These are phyloP conservation scores for Bocquillonia castaneifolia DNA, from an alignment of 441 rosid species.

Conservation along the genomic window DNA sequence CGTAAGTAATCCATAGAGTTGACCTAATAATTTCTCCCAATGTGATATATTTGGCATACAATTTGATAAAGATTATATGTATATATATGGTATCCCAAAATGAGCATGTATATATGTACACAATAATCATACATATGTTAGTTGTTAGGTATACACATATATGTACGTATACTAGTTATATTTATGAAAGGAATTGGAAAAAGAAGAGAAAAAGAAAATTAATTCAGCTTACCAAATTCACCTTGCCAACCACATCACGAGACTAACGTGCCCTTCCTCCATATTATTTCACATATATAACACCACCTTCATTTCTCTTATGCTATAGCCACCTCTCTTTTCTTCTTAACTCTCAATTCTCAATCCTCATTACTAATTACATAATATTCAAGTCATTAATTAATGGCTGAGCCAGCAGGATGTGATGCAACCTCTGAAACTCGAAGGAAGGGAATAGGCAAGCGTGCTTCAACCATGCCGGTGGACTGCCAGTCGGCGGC, in stretches of 20 bases:
- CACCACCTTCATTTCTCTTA: slow-evolving; percentile 32
- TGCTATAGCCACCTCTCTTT: background rate
- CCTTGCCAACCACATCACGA: slow-evolving; percentile 71
- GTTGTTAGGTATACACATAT: too few relatives aligned
- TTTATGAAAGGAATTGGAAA: background rate
- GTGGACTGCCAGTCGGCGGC: slow-evolving; percentile 18
- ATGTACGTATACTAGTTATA: too few relatives aligned
- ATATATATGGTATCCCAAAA: too few relatives aligned
- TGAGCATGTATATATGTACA: background rate
- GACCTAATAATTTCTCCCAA: too few relatives aligned
- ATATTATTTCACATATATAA: slow-evolving; percentile 34
- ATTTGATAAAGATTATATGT: too few relatives aligned
- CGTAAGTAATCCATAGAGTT: too few relatives aligned
- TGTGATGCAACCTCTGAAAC: slow-evolving; percentile 37
- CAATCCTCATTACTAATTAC: background rate
- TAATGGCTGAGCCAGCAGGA: slow-evolving; percentile 48
- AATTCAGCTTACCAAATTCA: slow-evolving; percentile 43
- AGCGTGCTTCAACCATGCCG: slow-evolving; percentile 25
- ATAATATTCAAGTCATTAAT: slow-evolving; percentile 14
- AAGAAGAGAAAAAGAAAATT: slow-evolving; percentile 8
- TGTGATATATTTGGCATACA: too few relatives aligned
- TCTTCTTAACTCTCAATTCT: background rate
- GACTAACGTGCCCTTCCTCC: slow-evolving; percentile 62
- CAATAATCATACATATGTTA: too few relatives aligned
- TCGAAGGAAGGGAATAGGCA: slow-evolving; percentile 41